Conservation (phyloP, 768 basidiomycete species). For the Lactarius vividus region DNA sequence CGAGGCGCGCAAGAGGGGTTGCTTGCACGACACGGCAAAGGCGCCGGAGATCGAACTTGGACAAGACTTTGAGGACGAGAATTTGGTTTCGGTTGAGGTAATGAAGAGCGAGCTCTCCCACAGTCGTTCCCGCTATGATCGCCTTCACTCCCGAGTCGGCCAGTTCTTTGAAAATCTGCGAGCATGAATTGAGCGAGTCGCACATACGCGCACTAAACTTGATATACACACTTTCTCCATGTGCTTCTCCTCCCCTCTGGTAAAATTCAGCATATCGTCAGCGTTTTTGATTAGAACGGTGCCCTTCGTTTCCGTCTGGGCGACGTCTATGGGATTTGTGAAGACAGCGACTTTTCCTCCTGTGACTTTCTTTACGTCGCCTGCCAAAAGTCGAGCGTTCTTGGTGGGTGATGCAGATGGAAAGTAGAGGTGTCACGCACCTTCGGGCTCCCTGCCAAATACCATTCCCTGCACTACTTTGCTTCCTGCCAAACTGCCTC, state of each 20-base stretch:
- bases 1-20: constrained; percentile 92
- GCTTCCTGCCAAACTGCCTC: constrained; percentile 81
- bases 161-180: constrained; percentile 93
- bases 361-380: constrained; percentile 74
- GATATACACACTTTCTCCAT: constrained; percentile 67
- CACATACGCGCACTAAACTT: neutral
- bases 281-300: constrained; percentile 95
- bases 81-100: constrained; percentile 93
- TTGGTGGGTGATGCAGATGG: neutral
- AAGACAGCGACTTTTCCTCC: constrained; percentile 95
- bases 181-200: constrained; percentile 8
- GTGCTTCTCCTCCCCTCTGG: constrained; percentile 93
- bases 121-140: constrained; percentile 87
- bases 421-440: constrained; percentile 40
- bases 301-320: constrained; percentile 98
- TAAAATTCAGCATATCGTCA: constrained; percentile 97
- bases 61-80: constrained; percentile 94
- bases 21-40: constrained; percentile 95
- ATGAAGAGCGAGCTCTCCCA: constrained; percentile 95
- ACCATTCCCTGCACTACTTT: constrained; percentile 97
- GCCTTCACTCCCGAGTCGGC: constrained; percentile 93
- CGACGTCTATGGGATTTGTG: constrained; percentile 87
- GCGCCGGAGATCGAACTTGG: constrained; percentile 95
- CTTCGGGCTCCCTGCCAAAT: constrained; percentile 94
- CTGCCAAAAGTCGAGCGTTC: constrained; percentile 38